phyloP scores from a whole-genome alignment of 1,284 basidiomycete genomes.

The Wallemia hederae region DNA sequence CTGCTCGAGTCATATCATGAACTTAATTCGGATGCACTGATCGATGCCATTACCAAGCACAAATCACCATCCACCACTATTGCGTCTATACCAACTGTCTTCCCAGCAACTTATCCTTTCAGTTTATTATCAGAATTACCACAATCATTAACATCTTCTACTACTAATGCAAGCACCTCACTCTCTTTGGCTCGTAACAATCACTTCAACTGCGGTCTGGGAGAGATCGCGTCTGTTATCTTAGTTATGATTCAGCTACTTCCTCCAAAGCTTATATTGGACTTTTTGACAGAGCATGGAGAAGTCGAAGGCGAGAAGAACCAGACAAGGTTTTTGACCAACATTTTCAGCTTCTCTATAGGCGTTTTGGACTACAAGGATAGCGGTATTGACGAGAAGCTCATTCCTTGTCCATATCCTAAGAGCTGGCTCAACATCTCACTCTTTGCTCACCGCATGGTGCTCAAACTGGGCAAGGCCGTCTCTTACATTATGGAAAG shows the following conservation, averaged over 20 bases:
- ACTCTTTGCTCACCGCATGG: slow-evolving; percentile 58
- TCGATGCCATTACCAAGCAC: slow-evolving; percentile 36
- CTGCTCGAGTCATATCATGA: slow-evolving; percentile 67
- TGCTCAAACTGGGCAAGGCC: slow-evolving; percentile 65
- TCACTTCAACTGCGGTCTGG: slow-evolving; percentile 43
- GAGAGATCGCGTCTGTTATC: slow-evolving; percentile 62
- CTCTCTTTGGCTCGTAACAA: slow-evolving; percentile 12
- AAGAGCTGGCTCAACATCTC: slow-evolving; percentile 64
- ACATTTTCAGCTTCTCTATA: slow-evolving; percentile 45
- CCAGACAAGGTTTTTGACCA: slow-evolving; percentile 35
- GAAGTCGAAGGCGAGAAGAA: slow-evolving; percentile 66
- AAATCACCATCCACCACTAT: slow-evolving; percentile 31
- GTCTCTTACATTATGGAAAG: slow-evolving; percentile 44
- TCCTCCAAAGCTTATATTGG: slow-evolving; percentile 41
- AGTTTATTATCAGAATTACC: slow-evolving; percentile 41
- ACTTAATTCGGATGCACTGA: slow-evolving; percentile 35
- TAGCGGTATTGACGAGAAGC: slow-evolving; percentile 7
- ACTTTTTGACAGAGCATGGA: slow-evolving; percentile 45
- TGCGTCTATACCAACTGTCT: slow-evolving; percentile 42
- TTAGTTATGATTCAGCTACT: slow-evolving; percentile 52
- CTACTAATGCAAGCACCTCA: slow-evolving; percentile 10
- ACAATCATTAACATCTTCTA: slow-evolving; percentile 22
- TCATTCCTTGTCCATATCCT: slow-evolving; percentile 14
- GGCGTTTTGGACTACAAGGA: background rate
- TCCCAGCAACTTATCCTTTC: slow-evolving; percentile 81